Percentiles rank a stretch among this genome's conserved stretches.
phyloP scores from a whole-genome alignment of 805 yeast species.

The Saturnispora serradocipensis region DNA sequence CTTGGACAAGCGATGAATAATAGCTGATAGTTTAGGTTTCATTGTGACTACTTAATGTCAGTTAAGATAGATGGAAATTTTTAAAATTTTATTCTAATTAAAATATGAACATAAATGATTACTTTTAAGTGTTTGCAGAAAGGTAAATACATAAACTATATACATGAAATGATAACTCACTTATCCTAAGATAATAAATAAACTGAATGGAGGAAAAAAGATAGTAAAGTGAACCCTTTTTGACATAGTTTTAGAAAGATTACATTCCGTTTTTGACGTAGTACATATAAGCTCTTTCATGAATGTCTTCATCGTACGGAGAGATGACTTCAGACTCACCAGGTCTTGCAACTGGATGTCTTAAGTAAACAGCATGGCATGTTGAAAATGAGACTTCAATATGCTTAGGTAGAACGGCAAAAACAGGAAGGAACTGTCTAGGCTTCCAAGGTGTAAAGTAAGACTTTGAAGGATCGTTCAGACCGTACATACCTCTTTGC shows the following conservation, averaged over 20 bases:
- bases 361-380: constrained; percentile 91
- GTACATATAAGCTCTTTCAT: constrained; percentile 92
- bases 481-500: constrained; percentile 75
- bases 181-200: neutral
- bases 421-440: constrained; percentile 86
- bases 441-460: constrained; percentile 97
- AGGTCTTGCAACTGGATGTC: constrained; percentile 96
- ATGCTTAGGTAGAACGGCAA: constrained; percentile 87
- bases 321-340: constrained; percentile 93
- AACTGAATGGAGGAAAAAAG: neutral
- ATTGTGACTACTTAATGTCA: neutral
- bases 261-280: constrained; percentile 61
- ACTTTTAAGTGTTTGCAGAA: neutral
- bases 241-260: neutral
- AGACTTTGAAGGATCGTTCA: constrained; percentile 64
- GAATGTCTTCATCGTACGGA: constrained; percentile 74
- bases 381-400: constrained; percentile 83
- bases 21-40: neutral
- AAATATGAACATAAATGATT: neutral
- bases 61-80: neutral
- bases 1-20: constrained; percentile 6
- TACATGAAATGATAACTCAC: neutral
- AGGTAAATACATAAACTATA: neutral
- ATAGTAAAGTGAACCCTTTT: neutral
- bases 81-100: neutral